These are phyloP conservation scores for Friedmanniomyces endolithicus DNA, from an alignment of 495 filamentous ascomycete species.

Conservation along the genomic window DNA sequence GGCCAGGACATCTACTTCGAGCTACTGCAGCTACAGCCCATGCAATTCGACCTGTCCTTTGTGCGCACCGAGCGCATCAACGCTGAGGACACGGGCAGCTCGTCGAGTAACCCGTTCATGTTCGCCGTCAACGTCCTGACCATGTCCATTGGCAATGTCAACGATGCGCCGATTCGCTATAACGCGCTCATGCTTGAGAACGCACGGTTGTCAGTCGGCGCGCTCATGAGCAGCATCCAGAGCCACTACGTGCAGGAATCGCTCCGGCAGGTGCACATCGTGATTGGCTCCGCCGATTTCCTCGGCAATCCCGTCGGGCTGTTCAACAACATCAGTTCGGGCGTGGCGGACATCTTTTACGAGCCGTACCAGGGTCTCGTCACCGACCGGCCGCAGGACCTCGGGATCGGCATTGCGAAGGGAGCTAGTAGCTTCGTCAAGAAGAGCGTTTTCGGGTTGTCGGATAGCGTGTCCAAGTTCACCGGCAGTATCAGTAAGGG, in stretches of 20 bases:
- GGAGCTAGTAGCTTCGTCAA: constrained; percentile 95
- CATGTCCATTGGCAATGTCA: constrained; percentile 98
- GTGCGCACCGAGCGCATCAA: constrained; percentile 95
- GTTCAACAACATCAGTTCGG: constrained; percentile 96
- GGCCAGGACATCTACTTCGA: constrained; percentile 97
- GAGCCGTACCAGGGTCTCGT: constrained; percentile 96
- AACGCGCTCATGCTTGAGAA: constrained; percentile 94
- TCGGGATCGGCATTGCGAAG: constrained; percentile 89
- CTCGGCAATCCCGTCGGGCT: constrained; percentile 95
- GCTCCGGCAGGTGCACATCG: constrained; percentile 89
- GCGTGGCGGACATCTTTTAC: constrained; percentile 95
- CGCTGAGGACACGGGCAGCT: constrained; percentile 75
- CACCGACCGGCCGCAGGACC: constrained; percentile 83
- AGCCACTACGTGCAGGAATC: constrained; percentile 94
- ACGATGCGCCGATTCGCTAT: constrained; percentile 84
- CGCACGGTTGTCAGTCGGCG: constrained; percentile 73
- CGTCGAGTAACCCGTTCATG: constrained; percentile 86
- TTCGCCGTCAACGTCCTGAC: constrained; percentile 97
- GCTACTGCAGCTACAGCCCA: constrained; percentile 87
- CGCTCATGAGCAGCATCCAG: constrained; percentile 70
- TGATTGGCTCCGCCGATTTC: constrained; percentile 93
- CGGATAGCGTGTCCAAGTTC: constrained; percentile 89
- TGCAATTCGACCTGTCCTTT: constrained; percentile 94
- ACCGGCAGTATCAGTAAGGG: constrained; percentile 95
- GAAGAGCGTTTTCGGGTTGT: constrained; percentile 94